A percentile compares a stretch with the other conserved stretches of the same genome.
These are phyloP conservation scores for Lippia alba DNA, from an alignment of 305 asterid genomes.

Conservation along the genomic window DNA sequence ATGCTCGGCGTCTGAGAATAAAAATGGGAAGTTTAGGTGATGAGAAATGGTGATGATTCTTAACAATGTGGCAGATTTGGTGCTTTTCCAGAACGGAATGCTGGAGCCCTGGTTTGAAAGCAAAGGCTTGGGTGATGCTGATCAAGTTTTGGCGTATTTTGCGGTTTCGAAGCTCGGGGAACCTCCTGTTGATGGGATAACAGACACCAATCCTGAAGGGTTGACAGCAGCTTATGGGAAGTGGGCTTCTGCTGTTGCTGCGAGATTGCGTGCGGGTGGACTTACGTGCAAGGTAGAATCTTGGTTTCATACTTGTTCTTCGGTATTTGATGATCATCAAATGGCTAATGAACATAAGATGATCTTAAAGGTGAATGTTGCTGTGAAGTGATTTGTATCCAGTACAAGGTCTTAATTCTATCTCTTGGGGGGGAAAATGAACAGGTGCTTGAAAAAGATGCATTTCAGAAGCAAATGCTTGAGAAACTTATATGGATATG, in stretches of 20 bases:
- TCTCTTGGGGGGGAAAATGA: slow-evolving; percentile 23
- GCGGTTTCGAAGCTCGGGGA: slow-evolving; percentile 95
- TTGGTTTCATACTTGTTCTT: slow-evolving; percentile 4
- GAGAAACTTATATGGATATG: slow-evolving; percentile 98
- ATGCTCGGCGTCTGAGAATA: neutral
- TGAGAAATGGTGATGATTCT: slow-evolving; percentile 46
- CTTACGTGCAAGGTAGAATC: slow-evolving; percentile 87
- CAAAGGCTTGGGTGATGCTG: slow-evolving; percentile 85
- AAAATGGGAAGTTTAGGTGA: slow-evolving; percentile 16
- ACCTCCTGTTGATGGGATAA: slow-evolving; percentile 88
- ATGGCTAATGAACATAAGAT: neutral
- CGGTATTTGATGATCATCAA: neutral
- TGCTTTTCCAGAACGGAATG: slow-evolving; percentile 99
- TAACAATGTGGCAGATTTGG: slow-evolving; percentile 92
- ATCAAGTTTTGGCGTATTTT: slow-evolving; percentile 93
- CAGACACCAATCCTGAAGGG: slow-evolving; percentile 95
- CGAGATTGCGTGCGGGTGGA: slow-evolving; percentile 81
- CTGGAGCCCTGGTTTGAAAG: slow-evolving; percentile 95
- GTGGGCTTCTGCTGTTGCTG: slow-evolving; percentile 94
- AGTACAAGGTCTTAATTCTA: neutral
- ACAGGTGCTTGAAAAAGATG: slow-evolving; percentile 83
- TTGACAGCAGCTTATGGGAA: slow-evolving; percentile 91
- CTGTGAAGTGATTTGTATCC: neutral
- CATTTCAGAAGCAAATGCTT: slow-evolving; percentile 91
- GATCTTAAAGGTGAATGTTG: slow-evolving; percentile 1